These are phyloP conservation scores for Jaapia argillacea DNA, from an alignment of 768 basidiomycete species.

Conservation along the genomic window DNA sequence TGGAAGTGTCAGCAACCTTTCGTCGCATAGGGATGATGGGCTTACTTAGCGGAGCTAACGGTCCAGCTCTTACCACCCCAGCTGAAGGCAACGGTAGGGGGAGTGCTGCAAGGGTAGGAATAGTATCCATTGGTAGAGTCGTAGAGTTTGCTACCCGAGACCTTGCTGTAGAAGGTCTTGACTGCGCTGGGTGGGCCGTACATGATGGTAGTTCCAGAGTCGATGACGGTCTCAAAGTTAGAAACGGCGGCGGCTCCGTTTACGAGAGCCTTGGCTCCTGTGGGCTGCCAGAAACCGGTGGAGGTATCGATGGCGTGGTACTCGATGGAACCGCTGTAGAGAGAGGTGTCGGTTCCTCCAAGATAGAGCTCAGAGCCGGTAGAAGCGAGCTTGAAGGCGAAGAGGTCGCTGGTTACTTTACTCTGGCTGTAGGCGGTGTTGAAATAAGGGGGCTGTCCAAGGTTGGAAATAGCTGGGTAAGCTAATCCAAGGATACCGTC, in stretches of 20 bases:
- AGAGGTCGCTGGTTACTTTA: slow-evolving; percentile 10
- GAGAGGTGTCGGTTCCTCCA: slow-evolving; percentile 24
- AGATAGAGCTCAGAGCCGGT: slow-evolving; percentile 22
- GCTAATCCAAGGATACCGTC: slow-evolving; percentile 17
- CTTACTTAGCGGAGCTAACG: slow-evolving; percentile 17
- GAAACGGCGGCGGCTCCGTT: slow-evolving; percentile 5
- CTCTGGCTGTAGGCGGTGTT: slow-evolving; percentile 12
- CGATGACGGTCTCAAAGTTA: slow-evolving; percentile 15
- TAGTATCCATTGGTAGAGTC: slow-evolving; percentile 17
- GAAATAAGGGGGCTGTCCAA: slow-evolving; percentile 12
- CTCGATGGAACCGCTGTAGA: slow-evolving; percentile 22
- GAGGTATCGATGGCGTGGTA: slow-evolving; percentile 15
- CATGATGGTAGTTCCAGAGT: slow-evolving; percentile 17
- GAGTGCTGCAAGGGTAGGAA: slow-evolving; percentile 17
- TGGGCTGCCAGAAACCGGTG: slow-evolving; percentile 19
- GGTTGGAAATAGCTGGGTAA: slow-evolving; percentile 12
- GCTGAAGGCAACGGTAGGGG: slow-evolving; percentile 15
- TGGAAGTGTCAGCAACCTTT: slow-evolving; percentile 5
- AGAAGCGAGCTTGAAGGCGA: slow-evolving; percentile 19
- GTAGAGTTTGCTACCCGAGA: slow-evolving; percentile 14
- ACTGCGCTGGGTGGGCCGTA: slow-evolving; percentile 10
- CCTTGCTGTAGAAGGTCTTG: slow-evolving; percentile 11
- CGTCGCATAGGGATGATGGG: neutral
- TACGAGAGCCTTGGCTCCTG: slow-evolving; percentile 5
- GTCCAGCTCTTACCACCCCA: slow-evolving; percentile 22